Evolutionary conservation across 345 rosid species (phyloP), one percentile per base, ranked within the genome.

Genomic region (Viola odorata): DNA sequence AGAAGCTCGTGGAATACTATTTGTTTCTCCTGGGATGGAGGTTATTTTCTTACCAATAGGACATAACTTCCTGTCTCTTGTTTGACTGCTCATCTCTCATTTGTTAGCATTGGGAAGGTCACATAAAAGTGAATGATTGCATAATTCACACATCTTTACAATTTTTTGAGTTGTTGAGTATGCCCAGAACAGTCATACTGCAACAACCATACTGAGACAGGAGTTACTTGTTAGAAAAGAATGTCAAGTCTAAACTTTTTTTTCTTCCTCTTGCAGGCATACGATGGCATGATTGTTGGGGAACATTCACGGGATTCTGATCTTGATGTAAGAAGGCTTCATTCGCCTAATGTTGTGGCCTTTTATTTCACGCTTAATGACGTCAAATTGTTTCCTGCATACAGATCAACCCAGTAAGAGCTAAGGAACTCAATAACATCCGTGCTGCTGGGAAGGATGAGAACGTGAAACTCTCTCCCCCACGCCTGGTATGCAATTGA

Each of bases 271-370:
- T 45, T 57, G 72, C 89, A 94, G 99, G 12, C 99, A 8, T 94
- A 94, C 61, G 99, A 94, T 75, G 99, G 99, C 67, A 94, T 90
- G 97, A 85, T 94, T 63, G 79, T 94, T 17, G 99, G 99, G 69
- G 99, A 94, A 76, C 97, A 94, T 78, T 82, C 99, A 69, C 79
- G 99, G 67, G 99, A 90, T 69, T 62, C 88, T 4, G 99, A 94
- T 80, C 97, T 94, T 37, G 99, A 94, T 76, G 99, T 94, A 84
- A 83, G 91, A 66, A 65, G 38, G 55, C 58, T 64, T 66, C 60
- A 36, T 36, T 5, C 15, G 56, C 45, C 12, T 57, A 32, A 8
- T 14, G 9, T 56, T 53, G 5, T 16, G 32, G 39, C 37, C 12
- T 42, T 64, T 3, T 56, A 6, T 51, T 44, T 71, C 16, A 15